phyloP scores from a whole-genome alignment of 176 grass and related monocot genomes.

The Zoysia japonica region DNA sequence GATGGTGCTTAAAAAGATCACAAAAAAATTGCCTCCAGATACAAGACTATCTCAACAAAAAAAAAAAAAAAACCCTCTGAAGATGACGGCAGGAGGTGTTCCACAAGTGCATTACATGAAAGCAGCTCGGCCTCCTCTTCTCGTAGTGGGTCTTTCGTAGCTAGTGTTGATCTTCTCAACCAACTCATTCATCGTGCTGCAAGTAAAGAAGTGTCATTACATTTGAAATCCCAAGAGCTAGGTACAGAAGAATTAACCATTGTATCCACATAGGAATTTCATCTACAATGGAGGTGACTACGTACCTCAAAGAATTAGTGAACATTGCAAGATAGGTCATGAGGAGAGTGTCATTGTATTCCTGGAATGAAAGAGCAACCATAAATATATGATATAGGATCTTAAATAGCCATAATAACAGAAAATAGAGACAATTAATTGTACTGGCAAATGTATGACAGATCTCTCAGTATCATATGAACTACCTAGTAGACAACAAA shows the following conservation, averaged over 20 bases:
- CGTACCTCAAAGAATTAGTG: conserved; percentile 92
- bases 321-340: conserved; percentile 98
- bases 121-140: conserved; percentile 85
- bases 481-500: neutral
- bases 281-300: neutral
- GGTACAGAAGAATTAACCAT: neutral
- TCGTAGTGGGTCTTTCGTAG: conserved; percentile 66
- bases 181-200: conserved; percentile 91
- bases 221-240: neutral
- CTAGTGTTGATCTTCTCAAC: conserved; percentile 90
- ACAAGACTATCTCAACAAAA: conserved; percentile 36
- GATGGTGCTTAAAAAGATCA: conserved; percentile 25
- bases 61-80: conserved; percentile 21
- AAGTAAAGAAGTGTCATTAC: conserved; percentile 6
- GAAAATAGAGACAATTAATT: neutral
- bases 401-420: conserved; percentile 16
- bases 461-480: neutral
- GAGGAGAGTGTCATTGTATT: conserved; percentile 95
- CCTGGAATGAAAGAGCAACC: conserved; percentile 55
- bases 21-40: conserved; percentile 28
- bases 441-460: neutral
- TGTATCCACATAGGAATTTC: neutral
- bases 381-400: neutral
- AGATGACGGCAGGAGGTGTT: neutral
- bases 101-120: conserved; percentile 57